Percentiles rank a stretch among this genome's conserved stretches.
Conservation (phyloP, 2,329 filamentous ascomycete genomes). For the Domatiomyces catenatus region DNA sequence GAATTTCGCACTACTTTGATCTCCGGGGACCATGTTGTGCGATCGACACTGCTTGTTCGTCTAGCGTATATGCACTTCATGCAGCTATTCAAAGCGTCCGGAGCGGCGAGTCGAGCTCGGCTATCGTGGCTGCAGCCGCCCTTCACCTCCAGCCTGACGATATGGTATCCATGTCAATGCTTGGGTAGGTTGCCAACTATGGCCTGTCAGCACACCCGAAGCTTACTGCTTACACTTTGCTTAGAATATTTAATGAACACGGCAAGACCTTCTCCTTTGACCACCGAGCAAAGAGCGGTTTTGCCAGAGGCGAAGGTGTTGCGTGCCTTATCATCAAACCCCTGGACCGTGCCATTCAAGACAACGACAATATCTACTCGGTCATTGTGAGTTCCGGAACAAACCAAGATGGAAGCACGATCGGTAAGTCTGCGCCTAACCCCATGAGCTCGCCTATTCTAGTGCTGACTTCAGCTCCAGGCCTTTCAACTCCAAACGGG, state of each 20-base stretch:
- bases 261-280: conserved; percentile 7
- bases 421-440: conserved; percentile 10
- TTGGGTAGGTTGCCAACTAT: conserved; percentile 6
- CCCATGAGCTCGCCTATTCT: not conserved
- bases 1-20: conserved; percentile 20
- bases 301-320: conserved; percentile 33
- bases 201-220: conserved; percentile 14
- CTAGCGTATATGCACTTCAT: conserved; percentile 19
- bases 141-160: conserved; percentile 13
- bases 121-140: conserved; percentile 21
- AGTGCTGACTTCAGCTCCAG: not conserved
- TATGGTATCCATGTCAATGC: not conserved
- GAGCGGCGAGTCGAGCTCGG: conserved; percentile 2
- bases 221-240: conserved; percentile 7
- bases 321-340: conserved; percentile 29
- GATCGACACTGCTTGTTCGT: conserved; percentile 19
- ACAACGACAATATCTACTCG: conserved; percentile 29
- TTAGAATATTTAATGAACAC: conserved; percentile 18
- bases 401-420: conserved; percentile 33
- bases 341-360: conserved; percentile 26
- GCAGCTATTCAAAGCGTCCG: conserved; percentile 17
- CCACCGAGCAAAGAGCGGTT: conserved; percentile 23
- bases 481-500: conserved; percentile 30
- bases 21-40: conserved; percentile 17
- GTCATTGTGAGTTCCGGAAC: conserved; percentile 28